Evolutionary conservation across 306 rosid species (phyloP).

Genomic region (Malus domestica): DNA sequence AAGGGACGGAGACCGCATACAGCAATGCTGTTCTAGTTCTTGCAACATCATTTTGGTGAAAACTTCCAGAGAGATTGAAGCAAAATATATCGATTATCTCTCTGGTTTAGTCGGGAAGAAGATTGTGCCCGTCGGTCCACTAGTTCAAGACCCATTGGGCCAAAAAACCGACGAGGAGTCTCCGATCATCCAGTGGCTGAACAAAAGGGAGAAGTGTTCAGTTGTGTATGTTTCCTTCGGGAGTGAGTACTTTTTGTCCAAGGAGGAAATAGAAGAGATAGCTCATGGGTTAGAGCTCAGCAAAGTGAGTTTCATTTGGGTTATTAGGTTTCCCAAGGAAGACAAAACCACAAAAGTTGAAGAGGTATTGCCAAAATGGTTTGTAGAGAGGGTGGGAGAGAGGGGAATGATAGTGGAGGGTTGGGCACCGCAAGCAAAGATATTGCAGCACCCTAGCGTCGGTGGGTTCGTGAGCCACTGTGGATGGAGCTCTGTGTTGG

Average conservation of each 20-base stretch:
- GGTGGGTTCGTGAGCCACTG: too few relatives aligned
- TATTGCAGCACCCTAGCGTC: too few relatives aligned
- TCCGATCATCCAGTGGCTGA: neutral
- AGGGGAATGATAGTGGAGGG: constrained; percentile 9
- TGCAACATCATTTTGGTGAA: neutral
- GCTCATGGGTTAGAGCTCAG: constrained; percentile 12
- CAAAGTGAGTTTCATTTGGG: constrained; percentile 10
- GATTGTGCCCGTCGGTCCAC: constrained; percentile 18
- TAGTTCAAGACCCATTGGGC: neutral
- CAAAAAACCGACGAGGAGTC: neutral
- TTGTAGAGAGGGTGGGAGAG: neutral
- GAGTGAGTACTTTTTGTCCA: constrained; percentile 15
- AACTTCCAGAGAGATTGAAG: constrained; percentile 16
- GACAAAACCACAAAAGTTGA: neutral
- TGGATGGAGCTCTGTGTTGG: constrained; percentile 15
- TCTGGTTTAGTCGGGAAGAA: neutral
- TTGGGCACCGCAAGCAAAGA: constrained; percentile 23
- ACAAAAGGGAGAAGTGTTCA: constrained; percentile 8
- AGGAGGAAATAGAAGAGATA: constrained; percentile 16
- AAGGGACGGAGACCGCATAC: neutral
- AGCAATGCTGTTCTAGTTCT: neutral
- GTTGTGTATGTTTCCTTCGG: constrained; percentile 23
- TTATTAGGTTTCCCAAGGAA: constrained; percentile 12
- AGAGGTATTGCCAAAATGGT: constrained; percentile 10
- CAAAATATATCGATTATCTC: constrained; percentile 13